Percentiles rank a stretch among this genome's conserved stretches.
Conservation (phyloP, 2,329 filamentous ascomycete genomes). For the Trichoderma sp. region DNA sequence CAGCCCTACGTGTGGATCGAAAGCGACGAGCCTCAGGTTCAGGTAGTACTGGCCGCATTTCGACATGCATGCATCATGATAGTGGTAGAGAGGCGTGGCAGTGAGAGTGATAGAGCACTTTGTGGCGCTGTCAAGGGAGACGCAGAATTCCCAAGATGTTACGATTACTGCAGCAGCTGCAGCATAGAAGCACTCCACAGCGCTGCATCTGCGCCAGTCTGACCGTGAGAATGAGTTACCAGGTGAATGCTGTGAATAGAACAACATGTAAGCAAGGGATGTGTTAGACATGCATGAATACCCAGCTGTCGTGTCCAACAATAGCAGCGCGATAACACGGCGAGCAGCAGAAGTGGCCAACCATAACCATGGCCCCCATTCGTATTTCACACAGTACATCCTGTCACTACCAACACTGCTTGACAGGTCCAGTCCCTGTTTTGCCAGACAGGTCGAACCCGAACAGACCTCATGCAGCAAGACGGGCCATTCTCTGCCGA, state of each 20-base stretch:
- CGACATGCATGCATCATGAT: conserved; percentile 21
- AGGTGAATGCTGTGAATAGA: background rate
- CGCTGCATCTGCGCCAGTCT: conserved; percentile 8
- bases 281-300: conserved; percentile 10
- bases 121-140: background rate
- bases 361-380: background rate
- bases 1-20: conserved; percentile 28
- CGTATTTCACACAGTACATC: background rate
- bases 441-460: background rate
- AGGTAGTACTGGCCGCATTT: conserved; percentile 7
- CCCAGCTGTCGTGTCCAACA: conserved; percentile 6
- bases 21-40: background rate
- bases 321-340: background rate
- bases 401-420: background rate
- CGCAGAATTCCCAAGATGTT: background rate
- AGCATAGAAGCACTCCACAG: background rate
- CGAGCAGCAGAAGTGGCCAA: background rate
- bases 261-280: background rate
- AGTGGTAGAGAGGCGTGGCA: too few species aligned
- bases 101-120: background rate
- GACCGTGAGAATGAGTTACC: background rate
- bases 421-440: background rate
- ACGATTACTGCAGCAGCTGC: background rate
- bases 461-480: background rate
- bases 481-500: background rate